These are phyloP conservation scores for Chrysanthemum seticuspe DNA, from an alignment of 129 eudicot genomes.

Conservation along the genomic window DNA sequence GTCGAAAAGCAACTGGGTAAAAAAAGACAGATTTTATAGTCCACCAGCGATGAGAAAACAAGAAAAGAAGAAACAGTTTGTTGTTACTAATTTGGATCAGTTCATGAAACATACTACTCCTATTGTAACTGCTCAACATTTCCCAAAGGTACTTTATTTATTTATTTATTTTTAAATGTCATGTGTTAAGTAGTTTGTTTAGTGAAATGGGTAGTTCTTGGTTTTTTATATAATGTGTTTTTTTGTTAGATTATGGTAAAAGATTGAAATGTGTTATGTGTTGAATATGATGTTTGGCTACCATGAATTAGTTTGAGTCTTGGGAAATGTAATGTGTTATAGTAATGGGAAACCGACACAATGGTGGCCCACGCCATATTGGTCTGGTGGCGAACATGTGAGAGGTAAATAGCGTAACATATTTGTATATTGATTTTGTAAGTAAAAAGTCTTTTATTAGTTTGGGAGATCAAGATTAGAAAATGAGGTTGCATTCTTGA, in stretches of 20 bases:
- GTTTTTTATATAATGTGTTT: background rate
- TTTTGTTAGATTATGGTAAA: background rate
- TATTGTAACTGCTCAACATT: slow-evolving; percentile 36
- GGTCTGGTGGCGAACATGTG: no score
- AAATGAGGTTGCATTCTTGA: background rate
- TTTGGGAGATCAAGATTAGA: background rate
- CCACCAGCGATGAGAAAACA: slow-evolving; percentile 38
- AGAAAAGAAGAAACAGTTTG: slow-evolving; percentile 17
- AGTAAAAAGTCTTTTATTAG: background rate
- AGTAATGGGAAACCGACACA: no score
- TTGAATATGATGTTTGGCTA: background rate
- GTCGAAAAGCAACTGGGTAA: slow-evolving; percentile 25
- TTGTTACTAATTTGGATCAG: slow-evolving; percentile 30
- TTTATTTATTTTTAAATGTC: background rate
- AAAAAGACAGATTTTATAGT: slow-evolving; percentile 32
- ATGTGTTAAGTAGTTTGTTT: background rate
- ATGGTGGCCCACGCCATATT: no score
- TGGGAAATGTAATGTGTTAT: no score
- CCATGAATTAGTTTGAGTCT: background rate
- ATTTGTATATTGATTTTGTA: no score
- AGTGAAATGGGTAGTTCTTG: background rate
- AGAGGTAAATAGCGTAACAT: no score
- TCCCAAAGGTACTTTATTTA: slow-evolving; percentile 24
- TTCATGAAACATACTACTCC: slow-evolving; percentile 39
- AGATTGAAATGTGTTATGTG: background rate